A percentile compares a stretch with the other conserved stretches of the same genome.
phyloP scores from a whole-genome alignment of 2,329 filamentous ascomycete genomes.

The Verticillium nonalfalfae region DNA sequence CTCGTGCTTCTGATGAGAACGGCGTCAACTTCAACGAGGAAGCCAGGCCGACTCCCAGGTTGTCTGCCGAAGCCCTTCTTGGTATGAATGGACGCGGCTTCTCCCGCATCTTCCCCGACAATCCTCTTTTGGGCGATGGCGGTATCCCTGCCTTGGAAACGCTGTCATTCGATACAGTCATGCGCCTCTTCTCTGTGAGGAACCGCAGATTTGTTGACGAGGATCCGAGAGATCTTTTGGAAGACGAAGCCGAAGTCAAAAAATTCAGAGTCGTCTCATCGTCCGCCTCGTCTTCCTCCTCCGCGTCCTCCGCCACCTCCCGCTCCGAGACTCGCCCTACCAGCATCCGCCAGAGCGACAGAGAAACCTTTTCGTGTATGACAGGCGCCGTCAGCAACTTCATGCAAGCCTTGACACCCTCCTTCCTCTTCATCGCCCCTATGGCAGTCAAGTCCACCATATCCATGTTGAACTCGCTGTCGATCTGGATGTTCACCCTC shows the following conservation, averaged over 20 bases:
- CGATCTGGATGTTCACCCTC: not conserved
- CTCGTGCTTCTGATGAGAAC: not conserved
- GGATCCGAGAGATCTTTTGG: not conserved
- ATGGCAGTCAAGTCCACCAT: not conserved
- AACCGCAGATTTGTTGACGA: not conserved
- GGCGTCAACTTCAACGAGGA: not conserved
- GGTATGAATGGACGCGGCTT: not conserved
- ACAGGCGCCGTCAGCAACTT: not conserved
- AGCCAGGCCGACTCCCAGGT: not conserved
- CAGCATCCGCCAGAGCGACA: not conserved
- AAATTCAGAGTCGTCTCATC: not conserved
- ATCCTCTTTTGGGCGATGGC: not conserved
- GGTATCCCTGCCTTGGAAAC: not conserved
- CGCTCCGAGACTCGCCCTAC: not conserved
- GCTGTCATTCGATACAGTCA: not conserved
- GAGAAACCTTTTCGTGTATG: not conserved
- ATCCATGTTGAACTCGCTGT: not conserved
- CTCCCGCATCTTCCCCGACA: not conserved
- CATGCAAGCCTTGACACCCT: not conserved
- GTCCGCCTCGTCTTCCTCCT: not conserved
- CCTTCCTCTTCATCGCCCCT: not conserved
- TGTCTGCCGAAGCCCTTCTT: not conserved
- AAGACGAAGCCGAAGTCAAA: not conserved
- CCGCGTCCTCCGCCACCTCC: not conserved
- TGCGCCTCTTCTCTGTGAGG: not conserved